Conservation (phyloP, 495 filamentous ascomycete genomes). For the Wilcoxina mikolae region DNA sequence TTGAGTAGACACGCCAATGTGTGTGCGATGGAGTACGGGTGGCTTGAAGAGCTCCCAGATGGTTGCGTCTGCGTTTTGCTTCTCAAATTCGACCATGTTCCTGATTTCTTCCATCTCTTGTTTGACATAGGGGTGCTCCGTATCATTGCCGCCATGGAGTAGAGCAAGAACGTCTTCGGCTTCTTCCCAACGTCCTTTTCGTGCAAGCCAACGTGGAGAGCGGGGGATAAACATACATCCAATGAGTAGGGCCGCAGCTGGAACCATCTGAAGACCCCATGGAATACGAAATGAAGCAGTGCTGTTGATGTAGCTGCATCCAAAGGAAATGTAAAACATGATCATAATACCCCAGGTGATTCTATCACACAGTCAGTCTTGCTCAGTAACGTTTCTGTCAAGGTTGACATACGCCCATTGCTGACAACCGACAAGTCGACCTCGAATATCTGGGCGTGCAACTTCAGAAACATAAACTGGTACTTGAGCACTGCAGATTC, state of each 20-base stretch:
- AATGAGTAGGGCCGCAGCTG: constrained; percentile 47
- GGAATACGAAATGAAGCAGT: constrained; percentile 52
- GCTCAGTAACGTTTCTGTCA: background rate
- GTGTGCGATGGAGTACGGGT: constrained; percentile 24
- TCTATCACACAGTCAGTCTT: background rate
- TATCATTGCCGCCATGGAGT: constrained; percentile 51
- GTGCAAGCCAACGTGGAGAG: constrained; percentile 64
- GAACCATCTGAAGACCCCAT: constrained; percentile 66
- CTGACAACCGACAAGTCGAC: constrained; percentile 55
- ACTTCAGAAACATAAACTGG: constrained; percentile 68
- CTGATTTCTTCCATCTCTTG: constrained; percentile 58
- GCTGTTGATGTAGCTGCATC: constrained; percentile 48
- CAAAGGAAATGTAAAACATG: constrained; percentile 72
- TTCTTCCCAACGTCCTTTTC: constrained; percentile 62
- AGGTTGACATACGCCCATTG: constrained; percentile 48
- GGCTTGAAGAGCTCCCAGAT: constrained; percentile 56
- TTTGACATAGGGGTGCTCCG: constrained; percentile 44
- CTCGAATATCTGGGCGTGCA: constrained; percentile 52
- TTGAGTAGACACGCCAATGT: constrained; percentile 62
- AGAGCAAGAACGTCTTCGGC: constrained; percentile 45
- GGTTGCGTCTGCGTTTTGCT: constrained; percentile 44
- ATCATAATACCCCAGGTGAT: constrained; percentile 63
- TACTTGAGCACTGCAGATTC: constrained; percentile 66
- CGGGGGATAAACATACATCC: constrained; percentile 57
- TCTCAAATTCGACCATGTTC: constrained; percentile 55